Evolutionary conservation across 108 stramenopile species (phyloP).

Genomic region (Bacterosira constricta): DNA sequence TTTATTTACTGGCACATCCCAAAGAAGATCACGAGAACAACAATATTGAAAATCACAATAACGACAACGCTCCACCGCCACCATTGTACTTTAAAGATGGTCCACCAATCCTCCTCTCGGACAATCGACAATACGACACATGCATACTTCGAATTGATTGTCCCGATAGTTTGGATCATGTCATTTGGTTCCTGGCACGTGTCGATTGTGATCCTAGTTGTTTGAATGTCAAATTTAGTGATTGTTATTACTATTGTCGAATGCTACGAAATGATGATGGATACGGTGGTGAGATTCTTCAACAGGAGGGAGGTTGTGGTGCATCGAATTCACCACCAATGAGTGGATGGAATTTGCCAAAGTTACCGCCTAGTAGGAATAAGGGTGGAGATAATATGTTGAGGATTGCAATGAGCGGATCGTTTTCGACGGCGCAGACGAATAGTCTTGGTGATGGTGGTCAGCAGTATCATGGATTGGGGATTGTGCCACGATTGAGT

Average conservation of each 20-base stretch:
- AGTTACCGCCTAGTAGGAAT: slow-evolving; percentile 20
- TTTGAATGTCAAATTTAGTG: slow-evolving; percentile 46
- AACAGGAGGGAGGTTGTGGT: background rate
- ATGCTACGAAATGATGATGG: slow-evolving; percentile 12
- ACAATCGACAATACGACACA: slow-evolving; percentile 41
- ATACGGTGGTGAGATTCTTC: background rate
- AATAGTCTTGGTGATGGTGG: background rate
- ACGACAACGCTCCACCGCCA: background rate
- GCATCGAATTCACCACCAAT: slow-evolving; percentile 23
- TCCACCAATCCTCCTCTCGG: slow-evolving; percentile 29
- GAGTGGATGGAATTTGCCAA: slow-evolving; percentile 37
- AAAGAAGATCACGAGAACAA: background rate
- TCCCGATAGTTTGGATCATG: slow-evolving; percentile 30
- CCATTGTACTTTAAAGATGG: slow-evolving; percentile 44
- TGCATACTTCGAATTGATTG: slow-evolving; percentile 39
- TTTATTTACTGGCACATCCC: slow-evolving; percentile 20
- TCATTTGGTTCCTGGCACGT: slow-evolving; percentile 48
- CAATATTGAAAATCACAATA: background rate
- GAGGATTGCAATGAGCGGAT: slow-evolving; percentile 2
- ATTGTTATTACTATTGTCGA: slow-evolving; percentile 50
- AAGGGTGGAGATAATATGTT: slow-evolving; percentile 21
- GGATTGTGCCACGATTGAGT: background rate
- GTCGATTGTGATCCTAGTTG: slow-evolving; percentile 39
- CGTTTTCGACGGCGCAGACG: background rate
- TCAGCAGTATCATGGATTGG: background rate